These are phyloP conservation scores for Podila clonocystis DNA, from an alignment of 192 early-diverging fungal genomes.

Conservation along the genomic window DNA sequence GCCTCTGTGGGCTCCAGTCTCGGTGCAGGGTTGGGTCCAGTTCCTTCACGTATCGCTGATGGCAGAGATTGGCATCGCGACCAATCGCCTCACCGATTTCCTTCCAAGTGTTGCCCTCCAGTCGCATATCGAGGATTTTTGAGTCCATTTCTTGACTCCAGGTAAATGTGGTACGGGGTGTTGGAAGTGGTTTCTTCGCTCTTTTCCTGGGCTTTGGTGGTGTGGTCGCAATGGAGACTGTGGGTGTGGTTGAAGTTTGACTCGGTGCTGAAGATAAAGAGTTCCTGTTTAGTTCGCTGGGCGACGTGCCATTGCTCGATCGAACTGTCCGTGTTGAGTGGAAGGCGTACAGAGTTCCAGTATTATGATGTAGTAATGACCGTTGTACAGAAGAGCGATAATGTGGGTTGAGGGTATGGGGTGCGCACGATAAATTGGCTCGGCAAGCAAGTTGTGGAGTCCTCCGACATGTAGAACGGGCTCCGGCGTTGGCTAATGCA, in stretches of 20 bases:
- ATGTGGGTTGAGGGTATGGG: too few species aligned
- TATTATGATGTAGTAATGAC: too few species aligned
- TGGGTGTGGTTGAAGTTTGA: background rate
- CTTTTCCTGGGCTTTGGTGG: background rate
- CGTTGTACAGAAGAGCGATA: too few species aligned
- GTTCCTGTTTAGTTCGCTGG: background rate
- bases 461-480: too few species aligned
- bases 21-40: conserved; percentile 21
- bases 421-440: too few species aligned
- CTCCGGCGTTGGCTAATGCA: background rate
- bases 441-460: too few species aligned
- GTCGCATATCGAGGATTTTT: conserved; percentile 26
- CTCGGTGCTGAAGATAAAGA: background rate
- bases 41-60: conserved; percentile 16
- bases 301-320: too few species aligned
- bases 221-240: background rate
- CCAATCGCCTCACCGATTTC: conserved; percentile 23
- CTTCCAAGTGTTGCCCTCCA: conserved; percentile 38
- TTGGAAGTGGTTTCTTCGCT: background rate
- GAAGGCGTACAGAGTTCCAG: too few species aligned
- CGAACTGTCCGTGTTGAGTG: too few species aligned
- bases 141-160: conserved; percentile 34
- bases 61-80: background rate
- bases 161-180: background rate
- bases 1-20: conserved; percentile 12